Evolutionary conservation across 2,329 filamentous ascomycete genomes (phyloP), one percentile per base, ranked within the genome.

Genomic region (Fusarium tupiense): DNA sequence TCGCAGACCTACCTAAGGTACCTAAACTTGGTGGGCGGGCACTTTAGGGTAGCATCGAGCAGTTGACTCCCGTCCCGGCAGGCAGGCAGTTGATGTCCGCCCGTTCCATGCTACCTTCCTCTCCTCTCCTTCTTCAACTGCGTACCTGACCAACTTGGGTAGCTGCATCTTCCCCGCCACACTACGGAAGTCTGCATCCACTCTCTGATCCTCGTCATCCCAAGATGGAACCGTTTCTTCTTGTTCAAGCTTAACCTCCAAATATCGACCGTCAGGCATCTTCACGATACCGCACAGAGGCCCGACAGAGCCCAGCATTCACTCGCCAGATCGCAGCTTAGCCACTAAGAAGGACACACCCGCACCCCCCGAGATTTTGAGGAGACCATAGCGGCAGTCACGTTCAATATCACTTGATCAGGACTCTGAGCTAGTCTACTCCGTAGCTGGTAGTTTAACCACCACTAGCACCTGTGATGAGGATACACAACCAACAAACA

Each of bases 141-240:
- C 37, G 67, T 70, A 37, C 58, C 50, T 69, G 61, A 58, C 60
- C 37, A 38, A 65, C 52, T 38, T 50, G 31, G 41, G 64, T 61
- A 67, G 62, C 69, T 75, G 50, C 65, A 75, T 31, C 65, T 73
- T 70, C 69, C 72, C 72, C 64, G 64, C 72, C 68, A 57, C 68
- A 52, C 68, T 60, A 74, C 56, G 67, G 50, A 70, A 56, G 41
- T 54, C 43, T 40, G 60, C 67, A 61, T 64, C 72, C 72, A 72
- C 72, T 69, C 56, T 64, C 24, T 74, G 44, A 46, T 22, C 43
- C 44, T 67, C 62, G 31, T 63, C 46, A 33, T 60, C 41, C 57
- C 49, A 44, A 52, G 29, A 67, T 52, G 57, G 71, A 65, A 41
- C 49, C 54, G 35, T 47, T 68, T 67, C 40, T 41, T 49, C 63